These are phyloP conservation scores for Epichloe gansuensis DNA, from an alignment of 2,329 filamentous ascomycete genomes.

Conservation along the genomic window DNA sequence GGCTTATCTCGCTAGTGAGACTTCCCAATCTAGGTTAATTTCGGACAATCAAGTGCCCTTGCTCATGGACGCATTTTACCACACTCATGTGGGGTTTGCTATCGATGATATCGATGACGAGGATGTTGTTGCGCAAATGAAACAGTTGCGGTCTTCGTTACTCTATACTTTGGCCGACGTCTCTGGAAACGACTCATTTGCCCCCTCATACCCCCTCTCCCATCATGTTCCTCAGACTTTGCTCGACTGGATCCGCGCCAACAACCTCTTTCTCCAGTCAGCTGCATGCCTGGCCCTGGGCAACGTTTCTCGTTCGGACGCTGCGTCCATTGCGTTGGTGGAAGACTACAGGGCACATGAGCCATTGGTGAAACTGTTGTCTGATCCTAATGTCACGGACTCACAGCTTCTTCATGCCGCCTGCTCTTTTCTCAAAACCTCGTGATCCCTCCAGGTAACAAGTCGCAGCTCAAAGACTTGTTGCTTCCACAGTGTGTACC, in stretches of 20 bases:
- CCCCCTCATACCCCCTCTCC: constrained; percentile 28
- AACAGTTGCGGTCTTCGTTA: constrained; percentile 36
- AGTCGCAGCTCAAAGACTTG: constrained; percentile 35
- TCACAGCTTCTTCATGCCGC: constrained; percentile 43
- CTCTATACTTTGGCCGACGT: constrained; percentile 39
- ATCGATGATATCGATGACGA: constrained; percentile 31
- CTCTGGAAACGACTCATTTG: constrained; percentile 38
- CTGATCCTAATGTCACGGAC: constrained; percentile 27
- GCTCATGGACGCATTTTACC: constrained; percentile 36
- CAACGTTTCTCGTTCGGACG: constrained; percentile 49
- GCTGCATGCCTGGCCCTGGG: constrained; percentile 50
- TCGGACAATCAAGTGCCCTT: constrained; percentile 24
- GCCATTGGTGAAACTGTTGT: constrained; percentile 34
- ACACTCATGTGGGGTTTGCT: constrained; percentile 32
- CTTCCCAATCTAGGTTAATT: constrained; percentile 38
- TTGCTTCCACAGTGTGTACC: constrained; percentile 36
- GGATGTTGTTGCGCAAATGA: constrained; percentile 31
- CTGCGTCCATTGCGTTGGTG: constrained; percentile 38
- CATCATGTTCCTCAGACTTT: constrained; percentile 30
- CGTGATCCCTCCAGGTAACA: constrained; percentile 45
- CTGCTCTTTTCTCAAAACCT: constrained; percentile 54
- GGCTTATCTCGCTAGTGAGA: constrained; percentile 42
- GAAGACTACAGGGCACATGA: constrained; percentile 26
- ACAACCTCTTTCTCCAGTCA: constrained; percentile 34
- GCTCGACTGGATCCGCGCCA: constrained; percentile 33